Conservation (phyloP, 306 rosid genomes). For the Herpetospermum pedunculosum region DNA sequence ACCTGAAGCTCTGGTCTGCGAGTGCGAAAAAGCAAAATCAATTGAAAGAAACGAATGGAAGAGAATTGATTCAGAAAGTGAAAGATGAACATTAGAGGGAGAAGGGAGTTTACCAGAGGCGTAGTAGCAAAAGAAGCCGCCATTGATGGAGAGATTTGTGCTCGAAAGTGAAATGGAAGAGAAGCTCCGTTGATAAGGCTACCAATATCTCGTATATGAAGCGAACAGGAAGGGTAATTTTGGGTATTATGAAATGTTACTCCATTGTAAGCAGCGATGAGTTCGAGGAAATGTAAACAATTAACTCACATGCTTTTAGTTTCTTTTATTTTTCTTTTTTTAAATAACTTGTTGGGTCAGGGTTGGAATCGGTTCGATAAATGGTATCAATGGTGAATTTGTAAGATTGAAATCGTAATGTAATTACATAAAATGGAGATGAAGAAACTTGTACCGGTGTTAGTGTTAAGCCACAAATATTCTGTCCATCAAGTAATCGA, state of each 20-base stretch:
- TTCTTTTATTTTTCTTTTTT: no score
- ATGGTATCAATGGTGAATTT: no score
- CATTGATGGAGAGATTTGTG: conserved; percentile 23
- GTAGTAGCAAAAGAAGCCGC: conserved; percentile 27
- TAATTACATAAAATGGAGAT: no score
- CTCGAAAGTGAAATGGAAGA: background rate
- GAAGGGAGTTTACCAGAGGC: conserved; percentile 20
- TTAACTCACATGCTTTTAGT: no score
- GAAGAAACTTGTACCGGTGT: no score
- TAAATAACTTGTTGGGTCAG: no score
- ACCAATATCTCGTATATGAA: background rate
- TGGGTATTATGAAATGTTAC: background rate
- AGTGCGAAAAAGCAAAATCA: conserved; percentile 4
- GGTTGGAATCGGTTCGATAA: no score
- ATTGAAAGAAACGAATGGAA: background rate
- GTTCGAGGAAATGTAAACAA: background rate
- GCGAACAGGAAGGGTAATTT: background rate
- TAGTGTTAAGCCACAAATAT: no score
- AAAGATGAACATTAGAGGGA: background rate
- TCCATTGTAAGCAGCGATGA: background rate
- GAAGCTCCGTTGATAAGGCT: background rate
- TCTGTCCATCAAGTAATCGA: no score
- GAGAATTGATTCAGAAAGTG: background rate
- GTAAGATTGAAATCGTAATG: no score
- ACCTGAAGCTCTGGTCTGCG: conserved; percentile 12